Evolutionary conservation across 2,329 filamentous ascomycete genomes (phyloP).

Genomic region (Trichoderma koningiopsis): DNA sequence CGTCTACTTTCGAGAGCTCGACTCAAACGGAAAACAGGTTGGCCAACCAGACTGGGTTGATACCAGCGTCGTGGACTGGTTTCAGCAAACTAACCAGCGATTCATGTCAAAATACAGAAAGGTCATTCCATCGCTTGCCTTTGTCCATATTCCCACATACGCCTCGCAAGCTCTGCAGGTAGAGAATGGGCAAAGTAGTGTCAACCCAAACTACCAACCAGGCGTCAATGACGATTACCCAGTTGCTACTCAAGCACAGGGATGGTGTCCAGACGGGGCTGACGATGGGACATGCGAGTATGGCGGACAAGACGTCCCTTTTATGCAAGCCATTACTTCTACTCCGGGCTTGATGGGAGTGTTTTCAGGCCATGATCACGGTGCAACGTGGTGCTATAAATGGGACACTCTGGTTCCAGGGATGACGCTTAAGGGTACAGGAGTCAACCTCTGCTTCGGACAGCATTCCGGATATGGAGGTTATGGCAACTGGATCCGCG

Average conservation of each 20-base stretch:
- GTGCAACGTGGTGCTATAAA: conserved; percentile 59
- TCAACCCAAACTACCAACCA: conserved; percentile 44
- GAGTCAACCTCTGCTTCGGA: conserved; percentile 58
- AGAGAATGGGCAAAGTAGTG: conserved; percentile 29
- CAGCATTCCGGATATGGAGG: conserved; percentile 71
- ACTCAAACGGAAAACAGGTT: conserved; percentile 36
- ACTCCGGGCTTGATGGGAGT: conserved; percentile 58
- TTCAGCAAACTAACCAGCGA: conserved; percentile 38
- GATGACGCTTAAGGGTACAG: conserved; percentile 44
- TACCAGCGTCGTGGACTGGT: conserved; percentile 49
- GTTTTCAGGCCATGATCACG: conserved; percentile 69
- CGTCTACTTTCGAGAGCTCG: conserved; percentile 47
- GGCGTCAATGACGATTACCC: conserved; percentile 51
- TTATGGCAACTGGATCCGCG: conserved; percentile 66
- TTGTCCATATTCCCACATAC: conserved; percentile 52
- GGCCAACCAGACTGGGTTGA: conserved; percentile 51
- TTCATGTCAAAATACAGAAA: conserved; percentile 38
- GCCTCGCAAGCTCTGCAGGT: conserved; percentile 46
- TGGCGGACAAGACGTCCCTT: conserved; percentile 57
- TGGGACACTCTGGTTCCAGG: conserved; percentile 46
- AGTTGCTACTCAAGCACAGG: conserved; percentile 46
- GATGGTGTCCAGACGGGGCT: conserved; percentile 47
- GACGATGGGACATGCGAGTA: conserved; percentile 44
- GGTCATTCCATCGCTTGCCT: conserved; percentile 49
- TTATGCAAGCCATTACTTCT: conserved; percentile 62